These are phyloP conservation scores for Fusarium pseudoanthophilum DNA, from an alignment of 2,329 filamentous ascomycete species.

Conservation along the genomic window DNA sequence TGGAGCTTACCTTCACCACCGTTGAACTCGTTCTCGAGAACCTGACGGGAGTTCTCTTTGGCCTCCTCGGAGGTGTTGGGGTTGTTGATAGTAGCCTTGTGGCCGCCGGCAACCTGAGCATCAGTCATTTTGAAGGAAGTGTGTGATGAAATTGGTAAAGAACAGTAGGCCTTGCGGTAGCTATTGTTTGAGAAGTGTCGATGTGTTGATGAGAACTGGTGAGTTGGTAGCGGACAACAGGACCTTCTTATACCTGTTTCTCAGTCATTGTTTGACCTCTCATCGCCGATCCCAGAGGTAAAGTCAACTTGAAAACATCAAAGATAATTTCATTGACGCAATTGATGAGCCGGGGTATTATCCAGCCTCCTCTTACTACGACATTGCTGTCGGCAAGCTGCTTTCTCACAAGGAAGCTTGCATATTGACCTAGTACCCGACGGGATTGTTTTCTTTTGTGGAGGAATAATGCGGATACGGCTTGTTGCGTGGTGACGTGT, in stretches of 20 bases:
- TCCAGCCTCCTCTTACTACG: neutral
- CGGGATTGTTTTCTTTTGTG: neutral
- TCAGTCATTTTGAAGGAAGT: conserved; percentile 57
- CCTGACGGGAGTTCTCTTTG: conserved; percentile 64
- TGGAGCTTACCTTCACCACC: conserved; percentile 50
- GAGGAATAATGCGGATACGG: neutral
- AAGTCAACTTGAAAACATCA: neutral
- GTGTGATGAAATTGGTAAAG: neutral
- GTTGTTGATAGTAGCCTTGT: conserved; percentile 69
- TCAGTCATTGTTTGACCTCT: neutral
- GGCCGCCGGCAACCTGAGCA: conserved; percentile 64
- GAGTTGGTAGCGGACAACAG: neutral
- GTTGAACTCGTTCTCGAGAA: conserved; percentile 63
- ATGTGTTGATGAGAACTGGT: neutral
- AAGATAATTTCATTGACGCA: conserved; percentile 34
- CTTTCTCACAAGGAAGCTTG: conserved; percentile 1
- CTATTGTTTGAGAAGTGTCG: neutral
- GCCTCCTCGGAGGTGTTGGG: conserved; percentile 65
- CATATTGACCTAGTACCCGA: neutral
- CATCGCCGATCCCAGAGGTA: conserved; percentile 1
- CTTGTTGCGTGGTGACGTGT: conserved; percentile 26
- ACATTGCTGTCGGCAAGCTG: neutral
- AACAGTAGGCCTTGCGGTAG: neutral
- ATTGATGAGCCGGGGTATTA: conserved; percentile 18
- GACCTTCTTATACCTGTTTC: conserved; percentile 30